Percentiles rank a stretch among this genome's conserved stretches.
Conservation (phyloP, 495 filamentous ascomycete genomes). For the Penicillium steckii region DNA sequence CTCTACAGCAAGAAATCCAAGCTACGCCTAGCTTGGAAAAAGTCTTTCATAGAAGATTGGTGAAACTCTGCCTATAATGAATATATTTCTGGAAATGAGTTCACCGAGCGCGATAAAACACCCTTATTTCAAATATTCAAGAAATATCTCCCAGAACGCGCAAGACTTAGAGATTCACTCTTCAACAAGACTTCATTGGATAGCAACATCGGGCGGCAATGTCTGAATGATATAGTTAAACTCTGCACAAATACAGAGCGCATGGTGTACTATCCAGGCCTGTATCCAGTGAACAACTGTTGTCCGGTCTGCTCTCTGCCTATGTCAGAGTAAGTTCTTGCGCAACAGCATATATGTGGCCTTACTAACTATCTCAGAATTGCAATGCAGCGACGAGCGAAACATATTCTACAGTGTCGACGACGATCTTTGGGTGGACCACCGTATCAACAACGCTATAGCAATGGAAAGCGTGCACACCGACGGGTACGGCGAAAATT, state of each 20-base stretch:
- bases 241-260: conserved; percentile 15
- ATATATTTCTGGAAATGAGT: conserved; percentile 21
- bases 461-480: conserved; percentile 20
- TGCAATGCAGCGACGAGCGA: conserved; percentile 12
- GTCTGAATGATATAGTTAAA: conserved; percentile 15
- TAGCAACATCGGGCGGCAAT: conserved; percentile 14
- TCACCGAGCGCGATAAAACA: conserved; percentile 17
- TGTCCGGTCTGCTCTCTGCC: conserved; percentile 9
- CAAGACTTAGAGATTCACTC: conserved; percentile 8
- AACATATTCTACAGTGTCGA: conserved; percentile 23
- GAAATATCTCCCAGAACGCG: conserved; percentile 18
- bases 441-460: conserved; percentile 21
- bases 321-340: conserved; percentile 6
- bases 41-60: conserved; percentile 16
- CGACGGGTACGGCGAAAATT: conserved; percentile 10
- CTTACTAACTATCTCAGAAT: conserved; percentile 9
- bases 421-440: conserved; percentile 13
- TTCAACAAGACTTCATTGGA: conserved; percentile 17
- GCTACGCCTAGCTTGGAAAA: conserved; percentile 4
- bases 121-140: conserved; percentile 16
- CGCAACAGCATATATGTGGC: not conserved
- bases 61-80: conserved; percentile 17
- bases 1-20: conserved; percentile 23
- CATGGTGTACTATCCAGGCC: conserved; percentile 14
- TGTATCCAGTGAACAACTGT: conserved; percentile 4